A percentile compares a stretch with the other conserved stretches of the same genome.
These are phyloP conservation scores for Amanita subjunquillea DNA, from an alignment of 768 basidiomycete species.

Conservation along the genomic window DNA sequence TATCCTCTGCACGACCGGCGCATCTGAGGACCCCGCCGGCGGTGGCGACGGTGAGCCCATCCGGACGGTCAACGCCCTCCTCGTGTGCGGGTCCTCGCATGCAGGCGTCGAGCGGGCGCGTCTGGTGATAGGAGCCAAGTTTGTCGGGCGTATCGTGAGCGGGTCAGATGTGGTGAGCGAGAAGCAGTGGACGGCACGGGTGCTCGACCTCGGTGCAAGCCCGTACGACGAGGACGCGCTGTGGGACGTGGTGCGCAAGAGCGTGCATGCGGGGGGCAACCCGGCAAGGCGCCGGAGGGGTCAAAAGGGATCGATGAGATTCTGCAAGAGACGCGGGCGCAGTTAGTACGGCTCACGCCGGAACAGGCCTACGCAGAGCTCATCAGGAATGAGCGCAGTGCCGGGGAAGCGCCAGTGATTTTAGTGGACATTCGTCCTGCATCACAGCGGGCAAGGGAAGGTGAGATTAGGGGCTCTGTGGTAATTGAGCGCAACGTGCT, in stretches of 20 bases:
- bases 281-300: constrained; percentile 55
- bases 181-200: constrained; percentile 29
- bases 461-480: constrained; percentile 57
- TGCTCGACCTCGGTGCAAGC: constrained; percentile 43
- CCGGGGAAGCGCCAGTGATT: constrained; percentile 44
- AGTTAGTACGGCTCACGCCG: constrained; percentile 54
- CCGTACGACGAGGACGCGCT: constrained; percentile 57
- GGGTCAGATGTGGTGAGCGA: constrained; percentile 17
- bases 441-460: constrained; percentile 44
- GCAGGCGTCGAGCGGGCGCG: constrained; percentile 57
- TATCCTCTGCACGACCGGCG: constrained; percentile 38
- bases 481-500: constrained; percentile 68
- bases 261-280: constrained; percentile 32
- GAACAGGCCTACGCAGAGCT: constrained; percentile 52
- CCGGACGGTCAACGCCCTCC: constrained; percentile 31
- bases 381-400: constrained; percentile 18
- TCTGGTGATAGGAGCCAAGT: constrained; percentile 56
- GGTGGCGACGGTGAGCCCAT: constrained; percentile 11
- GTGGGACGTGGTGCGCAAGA: constrained; percentile 62
- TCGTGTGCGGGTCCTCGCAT: constrained; percentile 47
- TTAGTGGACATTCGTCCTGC: constrained; percentile 72
- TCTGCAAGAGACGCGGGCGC: constrained; percentile 47
- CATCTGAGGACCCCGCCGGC: neutral
- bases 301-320: constrained; percentile 50
- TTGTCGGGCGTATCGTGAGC: constrained; percentile 47